Base-by-base conservation (phyloP, 2,329 filamentous ascomycete species). In the Penicillium glabrum region DNA sequence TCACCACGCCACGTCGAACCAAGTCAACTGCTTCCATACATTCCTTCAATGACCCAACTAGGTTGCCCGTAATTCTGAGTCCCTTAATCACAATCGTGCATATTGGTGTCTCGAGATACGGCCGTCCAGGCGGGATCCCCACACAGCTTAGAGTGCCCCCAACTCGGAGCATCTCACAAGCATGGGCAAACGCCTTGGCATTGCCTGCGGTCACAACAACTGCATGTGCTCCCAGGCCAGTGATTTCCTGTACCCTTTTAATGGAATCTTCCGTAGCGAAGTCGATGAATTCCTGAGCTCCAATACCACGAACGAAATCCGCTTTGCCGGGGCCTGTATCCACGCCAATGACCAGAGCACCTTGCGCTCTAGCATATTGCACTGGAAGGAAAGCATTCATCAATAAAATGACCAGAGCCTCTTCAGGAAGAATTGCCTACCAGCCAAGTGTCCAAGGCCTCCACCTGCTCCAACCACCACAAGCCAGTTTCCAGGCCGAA, bases 401-500 rank as follows among this genome's bases (percentile, higher is more conserved):
- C n/a, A 39, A 35, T 21, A 2, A 9, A 3, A 33, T 4, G 11
- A 11, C 51, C 19, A 57, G 35, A 9, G 27, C 11, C 2, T 31
- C 2, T 4, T 26, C 10, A 19, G 24, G 14, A n/a, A 21, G 13
- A 2, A 9, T 31, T 7, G 57, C 70, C 44, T 57, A 77, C 75
- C 74, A 54, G 77, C 77, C 35, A 79, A 69, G 61, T 79, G 75
- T 3, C 78, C 78, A n/a, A 80, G 66, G 6, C 78, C 78, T 45
- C 77, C 78, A 35, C 75, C 77, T 14, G 78, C 78, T 10, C 78
- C 77, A n/a, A 79, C 71, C 13, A 80, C 77, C 2, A 76, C 75
- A 27, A 80, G 61, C 73, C 72, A 77, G 35, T 77, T 67, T 13
- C 76, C 76, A 13, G 70, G 61, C 45, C 72, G 70, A 49, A 78